These are phyloP conservation scores for Ascodesmis nigricans DNA, from an alignment of 495 filamentous ascomycete species.

Conservation along the genomic window DNA sequence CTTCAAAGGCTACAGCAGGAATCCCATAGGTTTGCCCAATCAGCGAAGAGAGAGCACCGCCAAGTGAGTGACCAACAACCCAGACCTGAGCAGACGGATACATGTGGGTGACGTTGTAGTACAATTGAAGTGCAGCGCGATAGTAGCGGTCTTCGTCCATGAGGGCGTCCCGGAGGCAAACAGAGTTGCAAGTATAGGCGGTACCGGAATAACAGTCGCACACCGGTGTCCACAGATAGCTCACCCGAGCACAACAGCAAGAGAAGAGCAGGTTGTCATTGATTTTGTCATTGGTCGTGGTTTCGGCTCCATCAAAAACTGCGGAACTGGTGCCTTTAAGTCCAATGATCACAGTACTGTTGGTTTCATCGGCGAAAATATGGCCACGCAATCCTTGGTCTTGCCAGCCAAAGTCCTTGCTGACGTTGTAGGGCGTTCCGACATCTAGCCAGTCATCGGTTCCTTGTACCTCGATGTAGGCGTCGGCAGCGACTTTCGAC, in stretches of 20 bases:
- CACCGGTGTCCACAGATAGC: constrained; percentile 69
- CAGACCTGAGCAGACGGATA: constrained; percentile 76
- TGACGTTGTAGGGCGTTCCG: constrained; percentile 56
- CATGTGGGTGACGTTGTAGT: constrained; percentile 70
- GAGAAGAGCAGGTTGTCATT: constrained; percentile 97
- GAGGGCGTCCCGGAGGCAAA: constrained; percentile 57
- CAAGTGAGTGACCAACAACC: constrained; percentile 75
- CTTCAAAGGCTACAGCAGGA: constrained; percentile 74
- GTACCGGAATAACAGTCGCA: constrained; percentile 72
- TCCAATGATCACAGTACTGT: constrained; percentile 72
- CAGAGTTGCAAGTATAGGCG: constrained; percentile 65
- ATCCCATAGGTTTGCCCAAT: constrained; percentile 77
- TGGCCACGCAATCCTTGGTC: constrained; percentile 75
- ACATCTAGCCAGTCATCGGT: constrained; percentile 69
- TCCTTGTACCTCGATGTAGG: constrained; percentile 53
- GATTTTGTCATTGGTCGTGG: constrained; percentile 87
- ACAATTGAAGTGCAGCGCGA: constrained; percentile 61
- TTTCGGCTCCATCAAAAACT: constrained; percentile 83
- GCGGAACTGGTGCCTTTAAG: constrained; percentile 80
- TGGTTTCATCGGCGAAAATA: constrained; percentile 67
- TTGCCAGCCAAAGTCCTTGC: constrained; percentile 73
- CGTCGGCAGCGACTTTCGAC: constrained; percentile 68
- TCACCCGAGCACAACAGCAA: constrained; percentile 88
- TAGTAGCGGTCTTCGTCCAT: constrained; percentile 76
- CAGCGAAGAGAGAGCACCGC: constrained; percentile 64